Evolutionary conservation across 148 eudicot genomes (phyloP).

Genomic region (Rhododendron mucronatum): DNA sequence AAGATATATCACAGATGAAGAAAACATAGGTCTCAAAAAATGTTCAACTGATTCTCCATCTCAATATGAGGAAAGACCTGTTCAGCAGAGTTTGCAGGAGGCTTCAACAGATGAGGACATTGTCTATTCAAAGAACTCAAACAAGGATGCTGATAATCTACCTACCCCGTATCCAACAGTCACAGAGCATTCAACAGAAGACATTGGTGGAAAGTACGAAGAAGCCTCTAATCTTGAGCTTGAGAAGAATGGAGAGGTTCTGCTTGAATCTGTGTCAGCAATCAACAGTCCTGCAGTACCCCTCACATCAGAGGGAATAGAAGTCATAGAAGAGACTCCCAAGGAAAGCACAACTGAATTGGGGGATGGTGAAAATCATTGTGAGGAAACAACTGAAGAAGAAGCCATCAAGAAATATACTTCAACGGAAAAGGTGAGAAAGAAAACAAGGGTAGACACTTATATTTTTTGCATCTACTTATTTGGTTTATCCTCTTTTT

Average conservation of each 20-base stretch:
- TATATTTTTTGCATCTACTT: not conserved
- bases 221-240: not conserved
- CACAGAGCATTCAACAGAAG: conserved; percentile 1
- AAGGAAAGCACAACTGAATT: conserved; percentile 7
- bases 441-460: not conserved
- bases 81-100: conserved; percentile 6
- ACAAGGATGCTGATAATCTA: not conserved
- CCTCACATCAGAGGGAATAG: conserved; percentile 13
- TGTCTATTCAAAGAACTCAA: not conserved
- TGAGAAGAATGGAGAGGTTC: not conserved
- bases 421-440: conserved; percentile 17
- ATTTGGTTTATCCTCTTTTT: not conserved
- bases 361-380: conserved; percentile 1
- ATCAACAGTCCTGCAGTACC: conserved; percentile 8
- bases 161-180: not conserved
- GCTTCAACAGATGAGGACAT: conserved; percentile 4
- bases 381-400: conserved; percentile 13
- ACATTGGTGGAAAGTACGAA: not conserved
- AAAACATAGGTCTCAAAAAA: conserved; percentile 6
- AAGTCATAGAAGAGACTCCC: conserved; percentile 18
- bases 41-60: conserved; percentile 7
- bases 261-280: conserved; percentile 9
- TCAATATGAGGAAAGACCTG: not conserved
- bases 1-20: conserved; percentile 10
- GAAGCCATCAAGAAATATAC: conserved; percentile 9